phyloP scores from a whole-genome alignment of 192 early-diverging fungal genomes.

The Backusella parvicylindrica region DNA sequence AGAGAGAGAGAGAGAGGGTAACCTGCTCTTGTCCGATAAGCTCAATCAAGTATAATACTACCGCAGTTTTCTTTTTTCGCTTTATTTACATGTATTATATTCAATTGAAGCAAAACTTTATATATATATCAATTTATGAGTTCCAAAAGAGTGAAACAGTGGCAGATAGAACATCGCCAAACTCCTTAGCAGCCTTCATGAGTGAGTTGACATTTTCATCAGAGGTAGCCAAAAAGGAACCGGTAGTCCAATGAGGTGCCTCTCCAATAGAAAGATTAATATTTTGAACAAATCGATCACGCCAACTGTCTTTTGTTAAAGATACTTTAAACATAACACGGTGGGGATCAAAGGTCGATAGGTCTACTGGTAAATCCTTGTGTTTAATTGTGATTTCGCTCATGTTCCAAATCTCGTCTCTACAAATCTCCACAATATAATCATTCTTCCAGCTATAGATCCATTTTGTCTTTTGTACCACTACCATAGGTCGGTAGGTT shows the following conservation, averaged over 20 bases:
- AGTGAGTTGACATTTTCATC: conserved; percentile 15
- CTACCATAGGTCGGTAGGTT: conserved; percentile 13
- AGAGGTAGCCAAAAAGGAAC: conserved; percentile 19
- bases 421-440: conserved; percentile 39
- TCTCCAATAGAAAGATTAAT: conserved; percentile 32
- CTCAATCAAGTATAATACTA: too few relatives aligned
- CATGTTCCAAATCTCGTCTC: conserved; percentile 39
- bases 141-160: conserved; percentile 24
- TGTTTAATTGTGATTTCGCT: background rate
- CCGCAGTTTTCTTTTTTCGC: too few relatives aligned
- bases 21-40: too few relatives aligned
- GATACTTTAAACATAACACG: conserved; percentile 18
- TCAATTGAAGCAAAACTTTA: too few relatives aligned
- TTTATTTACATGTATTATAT: background rate
- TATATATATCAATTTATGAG: background rate
- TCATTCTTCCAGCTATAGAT: conserved; percentile 32
- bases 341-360: conserved; percentile 11
- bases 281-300: conserved; percentile 36
- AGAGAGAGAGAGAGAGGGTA: too few relatives aligned
- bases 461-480: conserved; percentile 39
- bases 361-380: conserved; percentile 18
- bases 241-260: conserved; percentile 30
- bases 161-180: conserved; percentile 11
- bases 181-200: conserved; percentile 2
- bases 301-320: conserved; percentile 30